A percentile compares a stretch with the other conserved stretches of the same genome.
Evolutionary conservation across 2,329 filamentous ascomycete species (phyloP).

Genomic region (Fusarium xyrophilum): DNA sequence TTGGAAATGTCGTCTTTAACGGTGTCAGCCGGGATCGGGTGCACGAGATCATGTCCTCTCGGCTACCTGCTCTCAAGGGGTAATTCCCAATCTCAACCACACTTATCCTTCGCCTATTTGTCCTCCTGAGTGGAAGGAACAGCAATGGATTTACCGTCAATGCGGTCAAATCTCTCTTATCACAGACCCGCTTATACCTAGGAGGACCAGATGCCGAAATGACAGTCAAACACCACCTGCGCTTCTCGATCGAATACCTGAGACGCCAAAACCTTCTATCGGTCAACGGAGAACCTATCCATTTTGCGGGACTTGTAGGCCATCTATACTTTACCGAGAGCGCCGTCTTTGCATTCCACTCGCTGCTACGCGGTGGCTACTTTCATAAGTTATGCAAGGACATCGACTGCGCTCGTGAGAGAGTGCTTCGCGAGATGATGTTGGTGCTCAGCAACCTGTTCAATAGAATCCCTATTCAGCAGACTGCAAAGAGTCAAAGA

Average conservation of each 20-base stretch:
- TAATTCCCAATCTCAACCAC: constrained; percentile 82
- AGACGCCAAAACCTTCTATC: constrained; percentile 72
- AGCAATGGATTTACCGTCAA: constrained; percentile 67
- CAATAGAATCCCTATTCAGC: constrained; percentile 60
- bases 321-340: constrained; percentile 82
- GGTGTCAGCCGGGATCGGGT: constrained; percentile 67
- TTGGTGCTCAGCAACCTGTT: constrained; percentile 76
- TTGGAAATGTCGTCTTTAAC: constrained; percentile 83
- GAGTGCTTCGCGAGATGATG: constrained; percentile 63
- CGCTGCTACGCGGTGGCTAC: constrained; percentile 73
- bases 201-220: constrained; percentile 72
- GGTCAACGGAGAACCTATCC: constrained; percentile 66
- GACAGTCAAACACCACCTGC: constrained; percentile 75
- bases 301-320: constrained; percentile 73
- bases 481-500: constrained; percentile 55
- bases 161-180: constrained; percentile 71
- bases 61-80: constrained; percentile 75
- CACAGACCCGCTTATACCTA: constrained; percentile 73
- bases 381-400: constrained; percentile 66
- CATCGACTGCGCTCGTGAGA: constrained; percentile 55
- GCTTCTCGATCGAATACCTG: constrained; percentile 83
- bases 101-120: constrained; percentile 72
- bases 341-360: constrained; percentile 77
- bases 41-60: constrained; percentile 73
- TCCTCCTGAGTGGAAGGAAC: constrained; percentile 70